phyloP scores from a whole-genome alignment of 148 eudicot species.

The Amaranthus cruentus region DNA sequence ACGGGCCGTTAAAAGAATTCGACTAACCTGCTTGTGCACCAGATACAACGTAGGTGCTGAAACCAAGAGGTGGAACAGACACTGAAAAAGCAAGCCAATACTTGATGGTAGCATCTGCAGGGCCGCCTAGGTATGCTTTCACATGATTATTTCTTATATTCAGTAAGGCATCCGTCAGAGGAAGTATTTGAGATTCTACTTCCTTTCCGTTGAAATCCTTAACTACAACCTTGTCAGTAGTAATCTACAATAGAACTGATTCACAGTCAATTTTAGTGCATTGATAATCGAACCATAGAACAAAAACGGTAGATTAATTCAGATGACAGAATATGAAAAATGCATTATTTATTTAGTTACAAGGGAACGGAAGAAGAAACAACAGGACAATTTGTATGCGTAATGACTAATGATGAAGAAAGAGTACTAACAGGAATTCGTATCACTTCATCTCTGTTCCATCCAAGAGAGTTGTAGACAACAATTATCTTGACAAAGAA shows the following conservation, averaged over 20 bases:
- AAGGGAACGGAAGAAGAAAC: background rate
- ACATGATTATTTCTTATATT: constrained; percentile 44
- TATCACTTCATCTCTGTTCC: constrained; percentile 69
- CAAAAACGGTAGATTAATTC: background rate
- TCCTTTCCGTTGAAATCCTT: constrained; percentile 57
- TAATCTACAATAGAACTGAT: constrained; percentile 41
- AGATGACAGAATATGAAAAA: too few relatives aligned
- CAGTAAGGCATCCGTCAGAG: constrained; percentile 51
- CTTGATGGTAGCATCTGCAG: constrained; percentile 35
- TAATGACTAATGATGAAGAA: constrained; percentile 3
- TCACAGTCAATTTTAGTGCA: constrained; percentile 7
- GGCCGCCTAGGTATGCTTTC: constrained; percentile 60
- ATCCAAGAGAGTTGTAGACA: constrained; percentile 72
- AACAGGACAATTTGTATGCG: background rate
- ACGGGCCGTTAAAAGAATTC: background rate
- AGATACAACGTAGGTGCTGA: constrained; percentile 67
- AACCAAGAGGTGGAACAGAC: constrained; percentile 85
- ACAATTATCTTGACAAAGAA: constrained; percentile 48
- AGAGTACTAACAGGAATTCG: constrained; percentile 56
- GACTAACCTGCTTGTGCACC: constrained; percentile 46
- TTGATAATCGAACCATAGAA: background rate
- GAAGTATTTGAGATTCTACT: constrained; percentile 74
- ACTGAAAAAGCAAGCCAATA: constrained; percentile 89
- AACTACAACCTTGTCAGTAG: constrained; percentile 51
- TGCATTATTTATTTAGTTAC: background rate